phyloP scores from a whole-genome alignment of 176 grass and related monocot species.

The Carex pumila region DNA sequence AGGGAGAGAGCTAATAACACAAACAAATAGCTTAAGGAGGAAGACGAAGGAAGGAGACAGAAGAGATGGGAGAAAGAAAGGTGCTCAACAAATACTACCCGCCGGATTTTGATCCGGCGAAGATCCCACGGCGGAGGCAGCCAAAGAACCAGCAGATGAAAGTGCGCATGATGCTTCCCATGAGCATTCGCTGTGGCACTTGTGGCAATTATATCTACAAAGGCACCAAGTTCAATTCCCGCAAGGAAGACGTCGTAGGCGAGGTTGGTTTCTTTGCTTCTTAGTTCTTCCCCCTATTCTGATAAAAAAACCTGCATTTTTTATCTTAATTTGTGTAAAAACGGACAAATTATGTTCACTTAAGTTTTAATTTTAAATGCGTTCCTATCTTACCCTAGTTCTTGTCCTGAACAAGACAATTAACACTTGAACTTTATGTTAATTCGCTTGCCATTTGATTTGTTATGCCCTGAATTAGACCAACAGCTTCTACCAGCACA shows the following conservation, averaged over 20 bases:
- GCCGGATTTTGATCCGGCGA: constrained; percentile 52
- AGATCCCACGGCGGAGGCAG: constrained; percentile 43
- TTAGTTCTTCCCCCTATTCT: not conserved
- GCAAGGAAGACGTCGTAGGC: constrained; percentile 45
- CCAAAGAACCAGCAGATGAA: constrained; percentile 50
- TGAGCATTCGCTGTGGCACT: constrained; percentile 48
- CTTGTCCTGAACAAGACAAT: not conserved
- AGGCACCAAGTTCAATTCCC: constrained; percentile 46
- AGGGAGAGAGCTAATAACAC: not conserved
- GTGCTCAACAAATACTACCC: constrained; percentile 54
- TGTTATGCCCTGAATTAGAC: not conserved
- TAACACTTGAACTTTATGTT: not conserved
- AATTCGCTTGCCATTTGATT: not conserved
- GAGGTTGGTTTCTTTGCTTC: constrained; percentile 21
- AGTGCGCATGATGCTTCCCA: constrained; percentile 55
- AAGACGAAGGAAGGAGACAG: not conserved
- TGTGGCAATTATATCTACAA: constrained; percentile 50
- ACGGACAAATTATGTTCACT: not conserved
- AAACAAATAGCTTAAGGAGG: not conserved
- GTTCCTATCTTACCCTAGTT: not conserved
- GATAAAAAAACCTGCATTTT: not conserved
- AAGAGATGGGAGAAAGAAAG: constrained; percentile 42
- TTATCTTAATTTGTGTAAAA: not conserved
- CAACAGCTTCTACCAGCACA: not conserved
- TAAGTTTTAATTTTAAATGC: not conserved